These are phyloP conservation scores for Fusarium temperatum DNA, from an alignment of 2,329 filamentous ascomycete species.

Conservation along the genomic window DNA sequence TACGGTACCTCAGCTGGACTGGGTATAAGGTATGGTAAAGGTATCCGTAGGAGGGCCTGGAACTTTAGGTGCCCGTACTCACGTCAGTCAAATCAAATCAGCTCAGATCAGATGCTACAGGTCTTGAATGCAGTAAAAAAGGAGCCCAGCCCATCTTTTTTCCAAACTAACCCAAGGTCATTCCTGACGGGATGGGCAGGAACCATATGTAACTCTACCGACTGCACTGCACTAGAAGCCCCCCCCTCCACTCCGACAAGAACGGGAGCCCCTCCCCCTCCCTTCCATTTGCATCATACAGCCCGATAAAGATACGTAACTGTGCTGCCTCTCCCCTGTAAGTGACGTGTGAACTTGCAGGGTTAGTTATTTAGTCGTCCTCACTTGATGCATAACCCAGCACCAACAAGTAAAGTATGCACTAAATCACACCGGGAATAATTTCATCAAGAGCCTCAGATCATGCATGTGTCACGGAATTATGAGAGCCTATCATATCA, in stretches of 20 bases:
- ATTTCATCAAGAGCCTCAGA: background rate
- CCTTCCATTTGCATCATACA: conserved; percentile 39
- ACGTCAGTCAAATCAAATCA: conserved; percentile 8
- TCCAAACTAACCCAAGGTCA: background rate
- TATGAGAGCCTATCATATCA: background rate
- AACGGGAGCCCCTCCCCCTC: conserved; percentile 31
- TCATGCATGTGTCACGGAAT: background rate
- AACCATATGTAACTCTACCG: background rate
- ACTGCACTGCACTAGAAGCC: background rate
- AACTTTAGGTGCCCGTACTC: conserved; percentile 25
- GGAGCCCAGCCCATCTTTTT: background rate
- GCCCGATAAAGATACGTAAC: conserved; percentile 4
- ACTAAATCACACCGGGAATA: background rate
- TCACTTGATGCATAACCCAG: conserved; percentile 10
- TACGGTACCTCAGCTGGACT: background rate
- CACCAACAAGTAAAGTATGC: background rate
- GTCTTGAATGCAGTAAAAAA: conserved; percentile 9
- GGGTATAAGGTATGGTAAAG: background rate
- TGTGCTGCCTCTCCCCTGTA: conserved; percentile 5
- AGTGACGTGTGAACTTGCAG: conserved; percentile 3
- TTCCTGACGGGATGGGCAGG: background rate
- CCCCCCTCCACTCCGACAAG: conserved; percentile 12
- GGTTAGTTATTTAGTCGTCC: background rate
- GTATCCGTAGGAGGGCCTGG: conserved; percentile 1
- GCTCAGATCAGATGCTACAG: background rate